A percentile compares a stretch with the other conserved stretches of the same genome.
Conservation (phyloP, 805 yeast genomes). For the Yamadazyma ubonensis region DNA sequence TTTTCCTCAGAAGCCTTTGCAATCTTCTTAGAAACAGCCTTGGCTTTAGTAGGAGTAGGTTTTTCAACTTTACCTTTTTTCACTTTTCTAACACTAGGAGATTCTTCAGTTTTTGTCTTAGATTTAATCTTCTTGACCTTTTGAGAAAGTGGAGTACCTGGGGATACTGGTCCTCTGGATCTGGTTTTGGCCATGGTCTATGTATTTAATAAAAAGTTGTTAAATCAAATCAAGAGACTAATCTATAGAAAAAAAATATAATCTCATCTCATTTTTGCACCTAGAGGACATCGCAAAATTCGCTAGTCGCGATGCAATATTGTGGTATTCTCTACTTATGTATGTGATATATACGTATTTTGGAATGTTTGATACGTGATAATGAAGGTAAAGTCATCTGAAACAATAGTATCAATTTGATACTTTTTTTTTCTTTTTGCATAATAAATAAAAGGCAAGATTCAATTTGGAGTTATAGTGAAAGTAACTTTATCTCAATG, state of each 20-base stretch:
- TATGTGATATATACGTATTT: too few relatives aligned
- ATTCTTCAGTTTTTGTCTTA: conserved; percentile 21
- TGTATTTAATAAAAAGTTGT: neutral
- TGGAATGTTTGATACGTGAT: too few relatives aligned
- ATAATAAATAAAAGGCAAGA: too few relatives aligned
- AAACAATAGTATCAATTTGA: too few relatives aligned
- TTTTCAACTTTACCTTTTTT: conserved; percentile 18
- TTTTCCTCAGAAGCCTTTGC: neutral
- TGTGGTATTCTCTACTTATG: too few relatives aligned
- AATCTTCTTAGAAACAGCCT: conserved; percentile 35
- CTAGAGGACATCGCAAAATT: too few relatives aligned
- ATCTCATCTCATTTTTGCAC: conserved; percentile 19
- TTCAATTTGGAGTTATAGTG: too few relatives aligned
- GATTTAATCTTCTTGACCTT: conserved; percentile 22
- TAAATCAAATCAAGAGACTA: neutral
- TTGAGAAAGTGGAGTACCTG: conserved; percentile 26
- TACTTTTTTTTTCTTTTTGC: too few relatives aligned
- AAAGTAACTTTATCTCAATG: too few relatives aligned
- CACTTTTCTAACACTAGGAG: conserved; percentile 24
- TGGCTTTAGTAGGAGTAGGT: conserved; percentile 12
- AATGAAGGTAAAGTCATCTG: too few relatives aligned
- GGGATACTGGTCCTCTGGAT: conserved; percentile 27
- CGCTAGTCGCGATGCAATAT: too few relatives aligned
- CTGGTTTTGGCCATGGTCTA: conserved; percentile 35
- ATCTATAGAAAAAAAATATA: conserved; percentile 10